phyloP scores from a whole-genome alignment of 1,284 basidiomycete genomes.

The Sporisorium reilianum region DNA sequence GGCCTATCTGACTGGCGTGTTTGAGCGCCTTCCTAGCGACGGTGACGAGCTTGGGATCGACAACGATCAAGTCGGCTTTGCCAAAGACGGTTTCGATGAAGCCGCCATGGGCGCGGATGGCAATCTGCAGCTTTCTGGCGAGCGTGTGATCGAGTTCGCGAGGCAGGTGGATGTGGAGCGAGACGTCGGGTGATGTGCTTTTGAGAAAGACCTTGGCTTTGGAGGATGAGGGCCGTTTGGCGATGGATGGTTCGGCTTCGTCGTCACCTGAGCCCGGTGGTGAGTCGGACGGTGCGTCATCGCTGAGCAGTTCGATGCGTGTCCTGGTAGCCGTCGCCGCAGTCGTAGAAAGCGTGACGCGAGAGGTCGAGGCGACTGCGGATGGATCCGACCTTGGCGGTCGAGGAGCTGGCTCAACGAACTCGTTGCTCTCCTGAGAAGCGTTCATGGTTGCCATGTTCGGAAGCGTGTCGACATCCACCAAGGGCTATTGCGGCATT shows the following conservation, averaged over 20 bases:
- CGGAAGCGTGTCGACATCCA: background rate
- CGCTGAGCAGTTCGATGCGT: conserved; percentile 6
- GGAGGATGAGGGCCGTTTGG: background rate
- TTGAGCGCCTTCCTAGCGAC: conserved; percentile 14
- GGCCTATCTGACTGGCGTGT: conserved; percentile 24
- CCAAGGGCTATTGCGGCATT: background rate
- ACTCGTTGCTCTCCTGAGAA: conserved; percentile 11
- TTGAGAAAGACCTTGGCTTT: conserved; percentile 34
- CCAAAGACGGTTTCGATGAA: conserved; percentile 29
- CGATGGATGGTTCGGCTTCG: background rate
- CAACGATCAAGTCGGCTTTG: conserved; percentile 38
- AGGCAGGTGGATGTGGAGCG: conserved; percentile 28
- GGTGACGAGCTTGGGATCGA: conserved; percentile 15
- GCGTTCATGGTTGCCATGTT: conserved; percentile 3
- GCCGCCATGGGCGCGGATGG: conserved; percentile 37
- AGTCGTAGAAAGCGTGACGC: background rate
- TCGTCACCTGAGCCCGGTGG: background rate
- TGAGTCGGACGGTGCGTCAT: background rate
- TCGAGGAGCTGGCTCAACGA: conserved; percentile 9
- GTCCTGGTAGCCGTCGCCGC: background rate
- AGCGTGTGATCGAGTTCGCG: conserved; percentile 11
- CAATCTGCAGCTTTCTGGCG: conserved; percentile 16
- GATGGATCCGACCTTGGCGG: background rate
- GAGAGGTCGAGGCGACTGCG: conserved; percentile 16
- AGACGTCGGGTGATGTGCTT: conserved; percentile 17